Percentiles rank a stretch among this genome's conserved stretches.
These are phyloP conservation scores for Aspergillus sp. DNA, from an alignment of 2,329 filamentous ascomycete species.

Conservation along the genomic window DNA sequence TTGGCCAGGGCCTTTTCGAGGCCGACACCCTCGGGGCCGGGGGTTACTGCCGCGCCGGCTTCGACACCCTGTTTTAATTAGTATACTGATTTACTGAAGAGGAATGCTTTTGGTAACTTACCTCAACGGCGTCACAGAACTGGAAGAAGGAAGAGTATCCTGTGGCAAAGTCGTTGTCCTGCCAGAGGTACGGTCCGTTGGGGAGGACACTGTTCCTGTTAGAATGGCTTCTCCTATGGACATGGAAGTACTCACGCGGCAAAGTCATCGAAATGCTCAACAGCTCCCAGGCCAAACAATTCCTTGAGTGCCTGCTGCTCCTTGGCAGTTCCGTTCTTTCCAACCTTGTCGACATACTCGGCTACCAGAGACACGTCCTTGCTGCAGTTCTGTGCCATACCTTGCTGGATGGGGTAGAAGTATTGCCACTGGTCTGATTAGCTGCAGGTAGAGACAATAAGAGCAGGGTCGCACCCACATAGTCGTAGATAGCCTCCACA, in stretches of 20 bases:
- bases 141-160: slow-evolving; percentile 49
- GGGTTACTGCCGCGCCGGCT: slow-evolving; percentile 28
- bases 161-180: slow-evolving; percentile 53
- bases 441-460: neutral
- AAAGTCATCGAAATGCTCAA: slow-evolving; percentile 57
- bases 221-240: neutral
- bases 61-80: slow-evolving; percentile 32
- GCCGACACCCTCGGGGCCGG: slow-evolving; percentile 53
- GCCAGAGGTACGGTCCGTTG: slow-evolving; percentile 61
- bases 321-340: slow-evolving; percentile 45
- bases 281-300: slow-evolving; percentile 54
- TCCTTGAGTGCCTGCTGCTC: slow-evolving; percentile 51
- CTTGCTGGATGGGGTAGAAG: slow-evolving; percentile 57
- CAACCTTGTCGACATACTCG: slow-evolving; percentile 56
- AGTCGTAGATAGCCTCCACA: slow-evolving; percentile 58
- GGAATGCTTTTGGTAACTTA: slow-evolving; percentile 22
- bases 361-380: slow-evolving; percentile 54
- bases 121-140: slow-evolving; percentile 41
- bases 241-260: slow-evolving; percentile 34
- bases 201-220: slow-evolving; percentile 46
- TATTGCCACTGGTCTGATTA: slow-evolving; percentile 52
- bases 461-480: slow-evolving; percentile 30
- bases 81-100: slow-evolving; percentile 7
- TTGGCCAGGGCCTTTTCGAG: slow-evolving; percentile 55
- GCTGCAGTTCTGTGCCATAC: slow-evolving; percentile 62